Evolutionary conservation across 2,329 filamentous ascomycete genomes (phyloP).

Genomic region (Venturia pyrina): DNA sequence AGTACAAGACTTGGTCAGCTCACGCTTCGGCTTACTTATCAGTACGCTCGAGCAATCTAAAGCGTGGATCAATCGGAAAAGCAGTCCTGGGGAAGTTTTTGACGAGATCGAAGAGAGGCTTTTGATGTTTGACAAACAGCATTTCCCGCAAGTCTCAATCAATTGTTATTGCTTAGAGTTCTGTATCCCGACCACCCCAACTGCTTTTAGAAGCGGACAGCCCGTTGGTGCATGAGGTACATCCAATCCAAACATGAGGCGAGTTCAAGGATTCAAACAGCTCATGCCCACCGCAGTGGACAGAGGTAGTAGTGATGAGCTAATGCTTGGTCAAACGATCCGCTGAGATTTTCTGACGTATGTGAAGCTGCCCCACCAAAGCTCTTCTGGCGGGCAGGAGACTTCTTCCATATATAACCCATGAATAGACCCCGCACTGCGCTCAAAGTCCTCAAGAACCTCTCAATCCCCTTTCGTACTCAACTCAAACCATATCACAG

Average conservation of each 20-base stretch:
- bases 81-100: no score
- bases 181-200: neutral
- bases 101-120: neutral
- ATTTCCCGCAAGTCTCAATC: neutral
- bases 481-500: neutral
- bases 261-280: neutral
- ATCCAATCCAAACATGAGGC: neutral
- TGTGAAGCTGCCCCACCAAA: neutral
- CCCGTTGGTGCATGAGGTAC: neutral
- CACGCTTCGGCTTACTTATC: neutral
- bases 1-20: neutral
- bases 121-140: neutral
- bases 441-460: neutral
- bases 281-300: neutral
- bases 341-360: neutral
- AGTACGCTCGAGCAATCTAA: neutral
- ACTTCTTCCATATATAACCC: neutral
- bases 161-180: neutral
- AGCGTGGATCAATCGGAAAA: neutral
- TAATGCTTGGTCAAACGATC: conserved; percentile 6
- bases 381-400: neutral
- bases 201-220: neutral
- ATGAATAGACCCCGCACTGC: neutral
- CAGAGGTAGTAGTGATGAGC: neutral
- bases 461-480: neutral